These are phyloP conservation scores for Coniella vitis DNA, from an alignment of 2,329 filamentous ascomycete species.

Conservation along the genomic window DNA sequence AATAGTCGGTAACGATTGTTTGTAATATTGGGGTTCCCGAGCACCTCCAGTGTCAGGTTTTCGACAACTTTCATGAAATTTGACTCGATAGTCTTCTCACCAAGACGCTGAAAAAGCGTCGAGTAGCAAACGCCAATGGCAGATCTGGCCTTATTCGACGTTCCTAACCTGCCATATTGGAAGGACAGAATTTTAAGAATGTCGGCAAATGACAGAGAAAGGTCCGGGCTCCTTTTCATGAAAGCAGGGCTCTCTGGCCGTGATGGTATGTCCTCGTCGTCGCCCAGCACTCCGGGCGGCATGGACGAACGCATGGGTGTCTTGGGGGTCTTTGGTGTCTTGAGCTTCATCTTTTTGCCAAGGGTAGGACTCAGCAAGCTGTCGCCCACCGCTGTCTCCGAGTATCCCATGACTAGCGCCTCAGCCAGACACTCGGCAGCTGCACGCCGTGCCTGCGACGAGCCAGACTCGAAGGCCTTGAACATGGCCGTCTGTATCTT, in stretches of 20 bases:
- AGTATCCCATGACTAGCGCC: constrained; percentile 74
- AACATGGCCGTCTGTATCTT: constrained; percentile 74
- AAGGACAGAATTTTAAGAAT: constrained; percentile 71
- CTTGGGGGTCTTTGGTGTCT: constrained; percentile 36
- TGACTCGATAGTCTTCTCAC: constrained; percentile 73
- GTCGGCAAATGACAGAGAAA: constrained; percentile 70
- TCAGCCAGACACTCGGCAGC: constrained; percentile 80
- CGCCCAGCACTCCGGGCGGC: constrained; percentile 53
- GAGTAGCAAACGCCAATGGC: constrained; percentile 85
- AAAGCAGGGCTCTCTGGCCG: constrained; percentile 69
- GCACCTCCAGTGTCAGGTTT: constrained; percentile 71
- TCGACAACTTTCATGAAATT: constrained; percentile 77
- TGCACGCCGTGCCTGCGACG: constrained; percentile 70
- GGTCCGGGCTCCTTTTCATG: constrained; percentile 60
- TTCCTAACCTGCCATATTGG: constrained; percentile 73
- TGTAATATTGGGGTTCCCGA: constrained; percentile 67
- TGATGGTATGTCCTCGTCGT: constrained; percentile 63
- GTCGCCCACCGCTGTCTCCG: constrained; percentile 46
- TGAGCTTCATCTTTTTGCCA: constrained; percentile 59
- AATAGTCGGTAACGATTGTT: constrained; percentile 86
- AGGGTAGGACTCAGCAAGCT: constrained; percentile 44
- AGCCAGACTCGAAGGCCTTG: constrained; percentile 78
- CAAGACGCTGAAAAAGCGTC: constrained; percentile 69
- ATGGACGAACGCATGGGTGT: constrained; percentile 27
- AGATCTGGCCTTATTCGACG: constrained; percentile 72